Percentiles rank a stretch among this genome's conserved stretches.
phyloP scores from a whole-genome alignment of 306 rosid genomes.

The Urtica urens region DNA sequence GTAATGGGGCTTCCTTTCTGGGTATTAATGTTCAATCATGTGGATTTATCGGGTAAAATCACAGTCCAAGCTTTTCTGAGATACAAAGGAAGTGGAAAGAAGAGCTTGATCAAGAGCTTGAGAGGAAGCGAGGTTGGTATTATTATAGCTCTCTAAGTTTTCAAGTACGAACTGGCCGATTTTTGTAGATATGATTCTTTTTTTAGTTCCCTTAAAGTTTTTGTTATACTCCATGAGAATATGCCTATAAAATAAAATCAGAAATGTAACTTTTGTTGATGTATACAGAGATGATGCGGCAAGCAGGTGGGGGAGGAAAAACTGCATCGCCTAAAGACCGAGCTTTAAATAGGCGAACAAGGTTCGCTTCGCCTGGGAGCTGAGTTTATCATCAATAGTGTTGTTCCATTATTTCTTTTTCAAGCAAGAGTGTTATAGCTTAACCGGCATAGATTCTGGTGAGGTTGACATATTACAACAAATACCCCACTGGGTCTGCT shows the following conservation, averaged over 20 bases:
- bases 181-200: background rate
- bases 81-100: slow-evolving; percentile 97
- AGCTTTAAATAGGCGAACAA: slow-evolving; percentile 44
- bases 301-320: slow-evolving; percentile 66
- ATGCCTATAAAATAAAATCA: background rate
- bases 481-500: no score
- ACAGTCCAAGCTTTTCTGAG: slow-evolving; percentile 70
- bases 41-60: slow-evolving; percentile 2
- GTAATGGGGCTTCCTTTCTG: no score
- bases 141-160: slow-evolving; percentile 9
- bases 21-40: slow-evolving; percentile 13
- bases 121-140: slow-evolving; percentile 77
- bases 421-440: no score
- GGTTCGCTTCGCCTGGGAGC: slow-evolving; percentile 88
- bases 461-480: no score
- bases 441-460: no score
- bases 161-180: background rate
- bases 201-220: background rate
- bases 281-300: slow-evolving; percentile 93
- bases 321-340: slow-evolving; percentile 89
- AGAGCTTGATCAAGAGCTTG: slow-evolving; percentile 97
- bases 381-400: slow-evolving; percentile 11
- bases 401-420: slow-evolving; percentile 15
- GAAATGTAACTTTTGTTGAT: background rate
- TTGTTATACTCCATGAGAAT: background rate